Evolutionary conservation across 805 yeast genomes (phyloP).

Genomic region (Grigorovia jiainica): DNA sequence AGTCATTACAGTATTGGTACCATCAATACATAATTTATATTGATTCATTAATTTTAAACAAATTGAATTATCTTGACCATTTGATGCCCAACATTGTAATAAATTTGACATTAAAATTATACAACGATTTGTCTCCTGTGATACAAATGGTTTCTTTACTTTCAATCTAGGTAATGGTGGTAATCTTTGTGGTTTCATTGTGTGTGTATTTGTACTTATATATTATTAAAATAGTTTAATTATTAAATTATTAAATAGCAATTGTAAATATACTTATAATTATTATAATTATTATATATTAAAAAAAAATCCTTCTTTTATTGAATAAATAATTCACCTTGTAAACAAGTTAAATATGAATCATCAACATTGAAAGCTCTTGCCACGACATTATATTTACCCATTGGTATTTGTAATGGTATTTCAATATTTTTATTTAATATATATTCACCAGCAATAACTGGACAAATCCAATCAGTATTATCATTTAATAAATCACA

Average conservation of each 20-base stretch:
- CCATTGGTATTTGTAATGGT: constrained; percentile 93
- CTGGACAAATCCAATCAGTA: constrained; percentile 71
- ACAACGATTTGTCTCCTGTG: constrained; percentile 60
- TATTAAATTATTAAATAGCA: background rate
- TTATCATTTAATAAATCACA: constrained; percentile 82
- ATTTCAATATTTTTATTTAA: constrained; percentile 68
- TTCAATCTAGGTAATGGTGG: constrained; percentile 71
- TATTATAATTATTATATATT: background rate
- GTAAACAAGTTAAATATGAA: constrained; percentile 71
- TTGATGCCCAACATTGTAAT: constrained; percentile 93
- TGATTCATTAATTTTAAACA: constrained; percentile 62
- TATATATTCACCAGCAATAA: constrained; percentile 56
- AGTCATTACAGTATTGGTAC: constrained; percentile 18
- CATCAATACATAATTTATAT: constrained; percentile 62
- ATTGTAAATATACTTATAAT: background rate
- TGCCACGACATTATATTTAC: constrained; percentile 77
- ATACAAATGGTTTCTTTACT: constrained; percentile 54
- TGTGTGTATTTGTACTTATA: background rate
- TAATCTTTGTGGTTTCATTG: constrained; percentile 29
- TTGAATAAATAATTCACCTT: constrained; percentile 49
- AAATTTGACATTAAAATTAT: constrained; percentile 73
- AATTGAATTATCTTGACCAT: constrained; percentile 67
- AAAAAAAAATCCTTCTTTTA: too few relatives aligned
- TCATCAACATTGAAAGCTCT: constrained; percentile 85
- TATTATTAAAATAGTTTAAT: background rate